Conservation (phyloP, 2,329 filamentous ascomycete genomes). For the Fusarium bulbicola region DNA sequence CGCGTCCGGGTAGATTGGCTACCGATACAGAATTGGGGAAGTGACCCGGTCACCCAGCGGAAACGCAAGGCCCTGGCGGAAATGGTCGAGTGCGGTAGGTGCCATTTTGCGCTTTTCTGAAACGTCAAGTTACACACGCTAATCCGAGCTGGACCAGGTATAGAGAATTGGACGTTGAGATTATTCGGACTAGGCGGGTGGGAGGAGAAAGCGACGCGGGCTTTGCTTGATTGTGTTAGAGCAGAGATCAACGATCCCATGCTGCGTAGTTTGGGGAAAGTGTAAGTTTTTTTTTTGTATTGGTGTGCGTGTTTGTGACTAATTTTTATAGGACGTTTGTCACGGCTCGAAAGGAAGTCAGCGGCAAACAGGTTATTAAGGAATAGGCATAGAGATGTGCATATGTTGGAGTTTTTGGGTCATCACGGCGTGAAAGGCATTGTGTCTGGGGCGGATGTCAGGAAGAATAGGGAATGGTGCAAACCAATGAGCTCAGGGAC, state of each 20-base stretch:
- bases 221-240: constrained; percentile 45
- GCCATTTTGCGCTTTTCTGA: neutral
- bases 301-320: neutral
- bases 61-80: constrained; percentile 50
- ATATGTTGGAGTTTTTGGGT: constrained; percentile 25
- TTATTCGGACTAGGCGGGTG: constrained; percentile 47
- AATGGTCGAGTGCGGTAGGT: constrained; percentile 51
- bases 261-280: constrained; percentile 43
- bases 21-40: constrained; percentile 52
- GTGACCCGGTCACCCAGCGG: constrained; percentile 49
- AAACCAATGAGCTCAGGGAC: neutral
- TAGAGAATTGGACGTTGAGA: constrained; percentile 46
- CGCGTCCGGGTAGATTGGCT: constrained; percentile 54
- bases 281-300: constrained; percentile 39
- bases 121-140: neutral
- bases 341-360: constrained; percentile 44
- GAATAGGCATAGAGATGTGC: neutral
- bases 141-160: constrained; percentile 14
- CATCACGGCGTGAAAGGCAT: constrained; percentile 10
- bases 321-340: constrained; percentile 43
- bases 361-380: neutral
- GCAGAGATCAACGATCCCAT: constrained; percentile 44
- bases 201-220: constrained; percentile 45
- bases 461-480: neutral
- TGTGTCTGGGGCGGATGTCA: neutral